Evolutionary conservation across 2,329 filamentous ascomycete genomes (phyloP), one percentile per base, ranked within the genome.

Genomic region (Cytospora chrysosperma): DNA sequence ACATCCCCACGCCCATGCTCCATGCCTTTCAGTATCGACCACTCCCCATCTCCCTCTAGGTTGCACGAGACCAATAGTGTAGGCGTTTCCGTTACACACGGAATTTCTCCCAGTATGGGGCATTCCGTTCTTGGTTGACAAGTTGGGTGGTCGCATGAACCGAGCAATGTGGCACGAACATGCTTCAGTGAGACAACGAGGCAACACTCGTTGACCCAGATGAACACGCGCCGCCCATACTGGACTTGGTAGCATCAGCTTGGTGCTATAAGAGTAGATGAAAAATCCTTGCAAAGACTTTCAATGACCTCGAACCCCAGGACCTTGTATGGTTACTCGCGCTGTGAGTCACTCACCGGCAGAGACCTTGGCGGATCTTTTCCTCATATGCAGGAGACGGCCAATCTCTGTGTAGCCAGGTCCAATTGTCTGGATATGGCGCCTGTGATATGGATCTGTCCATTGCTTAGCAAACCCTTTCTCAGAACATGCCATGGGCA

Each of bases 161-260:
- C 51, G 30, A 37, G 28, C 12, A 26, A 17, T 17, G 30, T 12
- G 12, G 17, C 4, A 47, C 37, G 12, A 37, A 21, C 32, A 8
- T 27, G 21, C 32, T 30, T 19, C 43, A n/a, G 43, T n/a, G 24
- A 26, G 26, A 56, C 43, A 21, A 61, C 24, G 53, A 53, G 50
- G 32, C 62, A 57, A 64, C 62, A 61, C 57, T 61, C 43, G 53
- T 64, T 64, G 58, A 26, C 58, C 17, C 52, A 15, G 15, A 32
- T 4, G 43, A 34, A 19, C 43, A n/a, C 43, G n/a, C 21, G 21
- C 7, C 8, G 32, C 17, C 19, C 19, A 30, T 8, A 6, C 2
- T 9, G 30, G 26, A 47, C 17, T 8, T 3, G 40, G 3, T 28
- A 47, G 21, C 7, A 19, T 17, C 21, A 55, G 37, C 15, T 26